Conservation (phyloP, 139 green algal species). For the Chara braunii region DNA sequence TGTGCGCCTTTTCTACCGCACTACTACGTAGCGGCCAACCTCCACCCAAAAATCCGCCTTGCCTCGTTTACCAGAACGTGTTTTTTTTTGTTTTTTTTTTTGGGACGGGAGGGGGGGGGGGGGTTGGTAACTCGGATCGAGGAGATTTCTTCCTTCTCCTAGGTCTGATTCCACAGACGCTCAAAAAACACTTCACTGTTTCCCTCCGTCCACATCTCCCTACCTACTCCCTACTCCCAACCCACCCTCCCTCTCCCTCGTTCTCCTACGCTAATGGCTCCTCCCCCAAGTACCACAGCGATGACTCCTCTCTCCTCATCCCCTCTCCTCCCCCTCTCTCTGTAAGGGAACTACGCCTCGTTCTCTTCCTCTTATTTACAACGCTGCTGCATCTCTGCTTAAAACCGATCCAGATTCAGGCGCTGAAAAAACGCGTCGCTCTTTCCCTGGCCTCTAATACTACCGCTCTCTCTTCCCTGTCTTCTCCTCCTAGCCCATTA, state of each 20-base stretch:
- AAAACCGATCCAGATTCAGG: neutral
- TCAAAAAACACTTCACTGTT: too few relatives aligned
- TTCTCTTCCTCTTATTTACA: neutral
- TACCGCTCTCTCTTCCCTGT: neutral
- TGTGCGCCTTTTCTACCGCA: neutral
- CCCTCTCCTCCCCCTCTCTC: neutral
- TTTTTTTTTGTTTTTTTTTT: neutral
- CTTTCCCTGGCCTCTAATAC: neutral
- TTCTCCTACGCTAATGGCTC: neutral
- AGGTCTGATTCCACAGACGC: neutral
- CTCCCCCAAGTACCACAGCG: neutral
- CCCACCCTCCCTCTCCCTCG: neutral
- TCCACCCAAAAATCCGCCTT: neutral
- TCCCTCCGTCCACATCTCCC: neutral
- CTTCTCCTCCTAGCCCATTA: neutral
- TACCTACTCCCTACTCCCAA: neutral
- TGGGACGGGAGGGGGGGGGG: neutral
- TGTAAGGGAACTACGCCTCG: neutral
- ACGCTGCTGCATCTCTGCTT: neutral
- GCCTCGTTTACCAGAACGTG: neutral
- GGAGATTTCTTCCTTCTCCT: neutral
- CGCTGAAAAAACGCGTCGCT: neutral
- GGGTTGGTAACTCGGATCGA: neutral
- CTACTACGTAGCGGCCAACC: neutral
- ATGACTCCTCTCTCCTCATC: neutral